phyloP scores from a whole-genome alignment of 441 rosid genomes.

The Lepidium campestre region DNA sequence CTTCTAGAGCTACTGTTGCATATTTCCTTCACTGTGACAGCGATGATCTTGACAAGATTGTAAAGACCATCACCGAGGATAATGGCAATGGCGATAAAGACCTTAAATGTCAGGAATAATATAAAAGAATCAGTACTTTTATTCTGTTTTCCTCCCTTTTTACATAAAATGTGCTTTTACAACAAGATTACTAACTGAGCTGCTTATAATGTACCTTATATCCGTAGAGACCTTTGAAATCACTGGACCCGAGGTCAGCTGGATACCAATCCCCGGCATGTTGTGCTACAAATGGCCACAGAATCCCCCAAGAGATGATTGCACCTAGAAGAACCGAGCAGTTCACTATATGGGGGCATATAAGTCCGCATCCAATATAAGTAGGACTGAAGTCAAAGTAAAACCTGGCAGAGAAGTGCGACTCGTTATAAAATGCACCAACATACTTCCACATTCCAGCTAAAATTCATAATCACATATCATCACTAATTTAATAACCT shows the following conservation, averaged over 20 bases:
- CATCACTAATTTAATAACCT: neutral
- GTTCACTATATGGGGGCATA: conserved; percentile 91
- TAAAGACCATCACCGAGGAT: conserved; percentile 92
- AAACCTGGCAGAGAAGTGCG: conserved; percentile 40
- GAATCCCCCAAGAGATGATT: conserved; percentile 81
- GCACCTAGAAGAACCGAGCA: conserved; percentile 88
- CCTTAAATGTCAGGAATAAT: conserved; percentile 34
- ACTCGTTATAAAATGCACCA: neutral
- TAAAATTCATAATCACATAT: neutral
- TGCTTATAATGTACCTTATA: conserved; percentile 54
- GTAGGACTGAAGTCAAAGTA: conserved; percentile 93
- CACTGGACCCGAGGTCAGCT: conserved; percentile 65
- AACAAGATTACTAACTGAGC: neutral
- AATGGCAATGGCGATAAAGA: conserved; percentile 75
- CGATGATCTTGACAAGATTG: conserved; percentile 76
- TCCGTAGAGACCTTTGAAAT: conserved; percentile 92
- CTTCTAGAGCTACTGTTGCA: conserved; percentile 48
- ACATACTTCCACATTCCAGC: neutral
- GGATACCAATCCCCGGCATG: conserved; percentile 90
- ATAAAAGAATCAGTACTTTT: neutral
- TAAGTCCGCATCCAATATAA: conserved; percentile 90
- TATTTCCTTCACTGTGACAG: conserved; percentile 55
- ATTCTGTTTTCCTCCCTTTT: neutral
- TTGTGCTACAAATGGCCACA: conserved; percentile 74
- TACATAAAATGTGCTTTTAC: neutral